Evolutionary conservation across 805 yeast genomes (phyloP), one percentile per base, ranked within the genome.

Genomic region (Blastobotrys robertii): DNA sequence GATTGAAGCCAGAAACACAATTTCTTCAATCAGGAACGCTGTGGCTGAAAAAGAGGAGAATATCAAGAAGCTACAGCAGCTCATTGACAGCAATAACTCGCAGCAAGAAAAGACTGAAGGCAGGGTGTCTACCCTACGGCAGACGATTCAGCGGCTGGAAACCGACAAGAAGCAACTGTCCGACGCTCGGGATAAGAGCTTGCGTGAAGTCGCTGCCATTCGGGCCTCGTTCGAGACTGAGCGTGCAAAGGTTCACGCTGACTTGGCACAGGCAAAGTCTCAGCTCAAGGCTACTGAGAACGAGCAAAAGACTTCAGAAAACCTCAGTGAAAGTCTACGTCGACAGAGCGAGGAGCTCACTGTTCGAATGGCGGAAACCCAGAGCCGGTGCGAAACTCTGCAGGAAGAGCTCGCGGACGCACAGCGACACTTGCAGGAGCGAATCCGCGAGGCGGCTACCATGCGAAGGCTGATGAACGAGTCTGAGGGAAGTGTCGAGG

Each of bases 391-490:
- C 15, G 87, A 83, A 44, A 73, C 77, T 1, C 58, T 88, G 25
- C 87, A 84, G 51, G 95, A 86, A 44, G 96, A 88, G 55, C 63
- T 90, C n/a, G 66, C 73, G 8, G 97, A 88, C 45, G 67, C 84
- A 3, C 73, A 85, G 43, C 72, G 75, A 29, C 68, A 79, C 60
- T 62, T 88, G 2, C 92, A 81, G 55, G 95, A 87, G 54, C 74
- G 94, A 47, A 77, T 84, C 0, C 69, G 88, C 40, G 97, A 90
- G 61, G 71, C 85, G 0, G 68, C 79, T 1, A 77, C 85, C 0
- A 74, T 87, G 62, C 71, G 94, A 51, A 67, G 83, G 45, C 59
- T 85, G 32, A 56, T 88, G 25, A 60, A 75, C 37, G 95, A 85
- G 37, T 70, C 75, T 4, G 90, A 87, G 52, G 78, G 76, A 37